phyloP scores from a whole-genome alignment of 257 asterid genomes.

The Haberlea rhodopensis region DNA sequence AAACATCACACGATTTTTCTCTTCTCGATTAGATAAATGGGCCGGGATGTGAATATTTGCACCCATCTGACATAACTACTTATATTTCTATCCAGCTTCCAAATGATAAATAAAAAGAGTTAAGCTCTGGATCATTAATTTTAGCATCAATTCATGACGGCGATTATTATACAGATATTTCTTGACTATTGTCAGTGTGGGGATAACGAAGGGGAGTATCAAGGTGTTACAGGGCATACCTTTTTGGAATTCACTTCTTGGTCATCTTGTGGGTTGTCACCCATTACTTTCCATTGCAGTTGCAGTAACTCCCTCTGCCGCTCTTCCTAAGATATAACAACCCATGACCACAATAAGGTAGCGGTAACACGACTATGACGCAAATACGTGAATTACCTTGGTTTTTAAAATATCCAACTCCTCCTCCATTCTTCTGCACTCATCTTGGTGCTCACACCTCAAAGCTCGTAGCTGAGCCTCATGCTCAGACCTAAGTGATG shows the following conservation, averaged over 20 bases:
- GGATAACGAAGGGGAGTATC: constrained; percentile 5
- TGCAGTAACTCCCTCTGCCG: constrained; percentile 82
- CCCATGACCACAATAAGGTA: constrained; percentile 25
- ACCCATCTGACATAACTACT: constrained; percentile 4
- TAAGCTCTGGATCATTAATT: not conserved
- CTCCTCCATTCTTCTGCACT: constrained; percentile 73
- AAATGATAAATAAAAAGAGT: not conserved
- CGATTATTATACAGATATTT: constrained; percentile 6
- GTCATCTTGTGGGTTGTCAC: constrained; percentile 73
- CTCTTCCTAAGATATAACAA: constrained; percentile 66
- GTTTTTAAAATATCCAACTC: constrained; percentile 79
- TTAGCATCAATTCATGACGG: constrained; percentile 9
- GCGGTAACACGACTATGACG: constrained; percentile 17
- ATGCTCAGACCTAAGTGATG: constrained; percentile 70
- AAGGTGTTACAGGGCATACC: constrained; percentile 43
- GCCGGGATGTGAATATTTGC: constrained; percentile 13
- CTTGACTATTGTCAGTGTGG: not conserved
- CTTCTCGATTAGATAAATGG: not conserved
- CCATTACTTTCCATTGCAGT: constrained; percentile 96
- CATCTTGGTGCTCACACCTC: constrained; percentile 85
- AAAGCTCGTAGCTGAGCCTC: constrained; percentile 82
- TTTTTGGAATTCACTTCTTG: constrained; percentile 94
- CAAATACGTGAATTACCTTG: constrained; percentile 50
- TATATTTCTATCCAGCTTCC: constrained; percentile 6
- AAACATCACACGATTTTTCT: not conserved